These are phyloP conservation scores for Nannochloris sp. DNA, from an alignment of 139 green algal species.

Conservation along the genomic window DNA sequence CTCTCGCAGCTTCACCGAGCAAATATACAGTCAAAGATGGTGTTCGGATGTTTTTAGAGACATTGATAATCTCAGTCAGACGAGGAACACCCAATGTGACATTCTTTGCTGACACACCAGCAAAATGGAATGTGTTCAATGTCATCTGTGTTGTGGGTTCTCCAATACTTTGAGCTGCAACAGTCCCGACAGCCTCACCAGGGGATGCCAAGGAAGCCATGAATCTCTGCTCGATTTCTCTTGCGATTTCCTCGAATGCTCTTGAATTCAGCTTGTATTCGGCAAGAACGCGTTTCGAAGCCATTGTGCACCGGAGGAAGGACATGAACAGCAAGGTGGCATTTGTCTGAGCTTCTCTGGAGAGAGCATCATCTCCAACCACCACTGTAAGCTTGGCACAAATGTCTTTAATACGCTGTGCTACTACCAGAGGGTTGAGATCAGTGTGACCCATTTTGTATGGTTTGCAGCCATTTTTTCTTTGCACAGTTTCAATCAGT, in stretches of 20 bases:
- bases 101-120: conserved; percentile 78
- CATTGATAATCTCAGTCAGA: conserved; percentile 85
- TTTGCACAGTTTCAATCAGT: conserved; percentile 93
- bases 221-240: conserved; percentile 68
- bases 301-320: conserved; percentile 74
- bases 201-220: conserved; percentile 51
- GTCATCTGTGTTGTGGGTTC: conserved; percentile 80
- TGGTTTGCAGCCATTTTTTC: conserved; percentile 37
- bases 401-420: conserved; percentile 51
- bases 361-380: conserved; percentile 69
- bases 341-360: conserved; percentile 87
- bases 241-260: conserved; percentile 87
- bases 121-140: conserved; percentile 12
- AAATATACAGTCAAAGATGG: conserved; percentile 86
- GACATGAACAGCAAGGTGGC: conserved; percentile 86
- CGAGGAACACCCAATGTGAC: conserved; percentile 94
- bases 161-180: conserved; percentile 89
- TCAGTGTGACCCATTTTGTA: conserved; percentile 27
- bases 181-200: conserved; percentile 88
- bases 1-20: conserved; percentile 31
- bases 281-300: conserved; percentile 74
- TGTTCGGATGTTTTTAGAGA: conserved; percentile 99
- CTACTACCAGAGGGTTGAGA: conserved; percentile 55
- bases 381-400: conserved; percentile 59
- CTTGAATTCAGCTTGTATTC: conserved; percentile 73